These are phyloP conservation scores for Venturiaceae sp. DNA, from an alignment of 2,329 filamentous ascomycete genomes.

Conservation along the genomic window DNA sequence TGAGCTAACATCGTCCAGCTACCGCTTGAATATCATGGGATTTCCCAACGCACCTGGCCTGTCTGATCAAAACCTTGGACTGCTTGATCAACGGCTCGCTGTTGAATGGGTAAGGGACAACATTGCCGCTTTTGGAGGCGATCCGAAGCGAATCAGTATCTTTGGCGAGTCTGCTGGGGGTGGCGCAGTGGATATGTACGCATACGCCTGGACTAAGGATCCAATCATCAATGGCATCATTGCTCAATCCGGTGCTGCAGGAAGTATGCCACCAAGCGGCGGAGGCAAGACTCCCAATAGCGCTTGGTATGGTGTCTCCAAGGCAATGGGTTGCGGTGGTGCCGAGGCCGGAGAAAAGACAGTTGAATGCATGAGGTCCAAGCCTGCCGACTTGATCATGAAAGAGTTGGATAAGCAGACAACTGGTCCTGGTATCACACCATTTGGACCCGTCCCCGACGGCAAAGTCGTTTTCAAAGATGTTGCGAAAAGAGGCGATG, in stretches of 20 bases:
- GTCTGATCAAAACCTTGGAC: not conserved
- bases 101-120: conserved; percentile 8
- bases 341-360: conserved; percentile 6
- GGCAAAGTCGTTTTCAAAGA: conserved; percentile 5
- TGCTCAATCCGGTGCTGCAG: conserved; percentile 2
- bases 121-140: conserved; percentile 4
- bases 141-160: conserved; percentile 7
- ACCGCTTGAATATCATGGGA: conserved; percentile 7
- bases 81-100: conserved; percentile 6
- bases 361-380: conserved; percentile 5
- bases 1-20: not conserved
- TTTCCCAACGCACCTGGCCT: conserved; percentile 4
- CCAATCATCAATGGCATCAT: conserved; percentile 6
- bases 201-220: conserved; percentile 6
- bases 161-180: conserved; percentile 7
- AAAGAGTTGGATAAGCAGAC: conserved; percentile 12
- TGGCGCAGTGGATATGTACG: conserved; percentile 1
- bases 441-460: not conserved
- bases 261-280: not conserved
- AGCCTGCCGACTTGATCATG: conserved; percentile 9
- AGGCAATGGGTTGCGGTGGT: conserved; percentile 6
- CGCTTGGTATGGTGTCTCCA: conserved; percentile 2
- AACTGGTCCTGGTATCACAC: conserved; percentile 5
- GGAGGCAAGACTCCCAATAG: not conserved
- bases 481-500: not conserved